These are phyloP conservation scores for Talaromyces sp. DNA, from an alignment of 2,329 filamentous ascomycete genomes.

Conservation along the genomic window DNA sequence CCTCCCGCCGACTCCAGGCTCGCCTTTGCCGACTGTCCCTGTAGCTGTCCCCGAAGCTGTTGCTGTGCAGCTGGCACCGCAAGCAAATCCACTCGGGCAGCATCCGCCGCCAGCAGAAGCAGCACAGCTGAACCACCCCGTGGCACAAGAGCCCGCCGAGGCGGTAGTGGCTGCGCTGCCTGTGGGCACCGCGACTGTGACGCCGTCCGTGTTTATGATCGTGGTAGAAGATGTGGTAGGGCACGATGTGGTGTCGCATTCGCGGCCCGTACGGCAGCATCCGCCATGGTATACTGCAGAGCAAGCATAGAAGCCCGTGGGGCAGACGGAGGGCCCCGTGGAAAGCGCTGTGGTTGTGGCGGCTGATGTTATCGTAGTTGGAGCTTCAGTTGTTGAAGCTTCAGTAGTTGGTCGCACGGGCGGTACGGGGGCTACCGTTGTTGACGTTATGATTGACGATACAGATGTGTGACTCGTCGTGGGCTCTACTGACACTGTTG, in stretches of 20 bases:
- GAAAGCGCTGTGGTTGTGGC: constrained; percentile 4
- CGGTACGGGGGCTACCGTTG: constrained; percentile 27
- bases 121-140: constrained; percentile 72
- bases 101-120: constrained; percentile 68
- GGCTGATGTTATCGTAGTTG: constrained; percentile 21
- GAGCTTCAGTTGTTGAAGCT: constrained; percentile 32
- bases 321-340: constrained; percentile 54
- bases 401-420: constrained; percentile 38
- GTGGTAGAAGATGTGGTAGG: constrained; percentile 61
- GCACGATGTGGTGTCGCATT: constrained; percentile 79
- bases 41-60: constrained; percentile 42
- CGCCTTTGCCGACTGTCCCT: constrained; percentile 43
- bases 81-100: constrained; percentile 72
- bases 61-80: constrained; percentile 45
- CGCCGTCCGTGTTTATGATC: constrained; percentile 58
- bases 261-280: constrained; percentile 81
- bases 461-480: constrained; percentile 12
- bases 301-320: constrained; percentile 89
- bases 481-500: constrained; percentile 21
- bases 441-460: constrained; percentile 19
- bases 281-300: constrained; percentile 73
- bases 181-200: constrained; percentile 64
- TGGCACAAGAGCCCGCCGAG: constrained; percentile 56
- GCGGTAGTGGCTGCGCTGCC: constrained; percentile 31
- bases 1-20: constrained; percentile 16